Evolutionary conservation across 1,284 basidiomycete genomes (phyloP), one percentile per base, ranked within the genome.

Genomic region (Erythrobasidium hasegawianum): DNA sequence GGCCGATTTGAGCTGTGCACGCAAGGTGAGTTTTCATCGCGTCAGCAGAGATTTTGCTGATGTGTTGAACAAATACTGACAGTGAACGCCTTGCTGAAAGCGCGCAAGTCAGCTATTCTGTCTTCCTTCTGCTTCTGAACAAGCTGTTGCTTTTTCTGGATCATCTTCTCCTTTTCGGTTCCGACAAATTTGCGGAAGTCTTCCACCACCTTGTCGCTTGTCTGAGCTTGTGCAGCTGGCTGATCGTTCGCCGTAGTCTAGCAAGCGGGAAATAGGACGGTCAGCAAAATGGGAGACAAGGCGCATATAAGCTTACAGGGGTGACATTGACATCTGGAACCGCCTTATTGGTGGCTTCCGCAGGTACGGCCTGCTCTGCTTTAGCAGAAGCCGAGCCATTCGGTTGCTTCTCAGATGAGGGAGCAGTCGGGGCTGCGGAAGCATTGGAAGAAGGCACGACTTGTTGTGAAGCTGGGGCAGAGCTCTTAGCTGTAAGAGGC

Each of bases 31-130:
- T 38, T 9, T 8, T 38, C 27, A 57, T 18, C 14, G 29, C 2
- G 22, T 8, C 2, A 38, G 14, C 8, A 2, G n/a, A 26, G 13
- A 16, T n/a, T 18, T 3, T 9, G 33, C 33, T 16, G 11, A 7
- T 1, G 22, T 16, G 4, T 33, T 47, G 43, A 16, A 3, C 14
- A 8, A 1, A 26, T 26, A 68, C 81, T 53, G 50, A 90, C 89
- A 84, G 95, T 96, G 85, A 98, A 98, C 71, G 80, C 88, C 76
- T 89, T 84, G 72, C 90, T 90, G 80, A 97, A 98, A 78, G 88
- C 88, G 76, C 92, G 84, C 57, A 97, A 81, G 57, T 97, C 94
- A 11, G 91, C 88, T 79, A 97, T 85, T 61, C 87, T 85, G 75
- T 88, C 90, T 76, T 94, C 90, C 85, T 92, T 91, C 77, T 97